phyloP scores from a whole-genome alignment of 169 alveolate genomes.

The Plasmodium falciparum region DNA sequence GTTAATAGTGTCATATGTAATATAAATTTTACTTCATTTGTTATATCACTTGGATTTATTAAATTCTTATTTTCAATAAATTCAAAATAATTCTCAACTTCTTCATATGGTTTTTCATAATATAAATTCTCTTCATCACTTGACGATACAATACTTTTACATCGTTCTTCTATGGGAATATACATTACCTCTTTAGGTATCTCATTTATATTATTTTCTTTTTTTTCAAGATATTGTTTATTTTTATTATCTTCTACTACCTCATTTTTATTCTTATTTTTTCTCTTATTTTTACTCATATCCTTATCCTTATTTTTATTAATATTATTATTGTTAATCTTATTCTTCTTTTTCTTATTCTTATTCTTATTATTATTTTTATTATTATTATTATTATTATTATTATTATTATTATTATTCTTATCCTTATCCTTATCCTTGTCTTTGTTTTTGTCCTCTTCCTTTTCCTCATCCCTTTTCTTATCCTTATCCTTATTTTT shows the following conservation, averaged over 20 bases:
- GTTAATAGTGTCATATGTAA: slow-evolving; percentile 44
- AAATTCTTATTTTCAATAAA: neutral
- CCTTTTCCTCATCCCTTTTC: neutral
- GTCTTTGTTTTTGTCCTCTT: neutral
- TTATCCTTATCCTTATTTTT: neutral
- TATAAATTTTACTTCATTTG: slow-evolving; percentile 38
- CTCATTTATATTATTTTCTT: neutral
- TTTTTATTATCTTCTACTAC: neutral
- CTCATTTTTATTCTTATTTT: neutral
- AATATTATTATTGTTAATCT: neutral
- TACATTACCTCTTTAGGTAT: neutral
- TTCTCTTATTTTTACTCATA: neutral
- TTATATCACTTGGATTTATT: slow-evolving; percentile 18
- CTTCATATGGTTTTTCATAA: neutral
- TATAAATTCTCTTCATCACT: neutral
- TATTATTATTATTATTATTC: too few species aligned
- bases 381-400: neutral
- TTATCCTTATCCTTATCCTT: neutral
- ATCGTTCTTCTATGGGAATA: neutral
- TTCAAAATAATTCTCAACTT: neutral
- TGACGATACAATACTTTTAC: neutral
- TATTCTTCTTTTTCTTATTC: too few species aligned
- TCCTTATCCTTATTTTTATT: neutral
- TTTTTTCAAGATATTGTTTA: neutral
- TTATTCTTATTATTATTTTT: neutral